phyloP scores from a whole-genome alignment of 2,329 filamentous ascomycete genomes.

The Pyrenophora seminiperda region DNA sequence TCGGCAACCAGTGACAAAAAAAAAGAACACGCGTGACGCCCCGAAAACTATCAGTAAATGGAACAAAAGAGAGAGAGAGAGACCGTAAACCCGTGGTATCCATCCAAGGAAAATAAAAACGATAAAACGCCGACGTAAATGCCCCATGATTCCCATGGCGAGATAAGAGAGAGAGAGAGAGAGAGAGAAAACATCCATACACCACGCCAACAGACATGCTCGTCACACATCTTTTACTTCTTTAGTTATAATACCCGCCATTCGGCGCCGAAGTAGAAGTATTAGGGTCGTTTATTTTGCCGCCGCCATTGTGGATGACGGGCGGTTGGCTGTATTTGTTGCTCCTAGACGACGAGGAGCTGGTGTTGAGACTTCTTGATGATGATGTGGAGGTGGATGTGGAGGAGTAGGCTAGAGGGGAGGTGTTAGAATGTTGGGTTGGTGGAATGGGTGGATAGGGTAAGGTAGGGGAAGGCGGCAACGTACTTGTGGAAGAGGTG shows the following conservation, averaged over 20 bases:
- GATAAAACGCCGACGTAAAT: no score
- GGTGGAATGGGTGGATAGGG: background rate
- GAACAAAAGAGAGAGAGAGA: no score
- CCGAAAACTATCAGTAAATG: no score
- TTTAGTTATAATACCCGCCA: constrained; percentile 38
- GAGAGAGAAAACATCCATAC: background rate
- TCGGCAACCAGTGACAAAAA: background rate
- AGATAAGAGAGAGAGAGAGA: no score
- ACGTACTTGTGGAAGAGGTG: constrained; percentile 33
- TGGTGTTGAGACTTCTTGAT: constrained; percentile 34
- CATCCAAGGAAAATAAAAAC: no score
- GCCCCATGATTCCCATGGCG: no score
- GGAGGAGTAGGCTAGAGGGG: constrained; percentile 18
- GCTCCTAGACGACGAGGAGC: constrained; percentile 32
- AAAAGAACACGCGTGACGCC: no score
- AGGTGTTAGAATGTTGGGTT: constrained; percentile 10
- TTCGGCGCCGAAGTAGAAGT: constrained; percentile 36
- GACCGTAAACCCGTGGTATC: no score
- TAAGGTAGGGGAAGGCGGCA: constrained; percentile 5
- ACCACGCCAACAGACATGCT: background rate
- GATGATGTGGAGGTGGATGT: no score
- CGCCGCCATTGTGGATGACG: constrained; percentile 39
- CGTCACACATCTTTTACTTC: background rate
- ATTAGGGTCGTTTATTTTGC: constrained; percentile 35
- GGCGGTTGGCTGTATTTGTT: constrained; percentile 38